These are phyloP conservation scores for Graphiopsis chlorocephala DNA, from an alignment of 2,329 filamentous ascomycete species.

Conservation along the genomic window DNA sequence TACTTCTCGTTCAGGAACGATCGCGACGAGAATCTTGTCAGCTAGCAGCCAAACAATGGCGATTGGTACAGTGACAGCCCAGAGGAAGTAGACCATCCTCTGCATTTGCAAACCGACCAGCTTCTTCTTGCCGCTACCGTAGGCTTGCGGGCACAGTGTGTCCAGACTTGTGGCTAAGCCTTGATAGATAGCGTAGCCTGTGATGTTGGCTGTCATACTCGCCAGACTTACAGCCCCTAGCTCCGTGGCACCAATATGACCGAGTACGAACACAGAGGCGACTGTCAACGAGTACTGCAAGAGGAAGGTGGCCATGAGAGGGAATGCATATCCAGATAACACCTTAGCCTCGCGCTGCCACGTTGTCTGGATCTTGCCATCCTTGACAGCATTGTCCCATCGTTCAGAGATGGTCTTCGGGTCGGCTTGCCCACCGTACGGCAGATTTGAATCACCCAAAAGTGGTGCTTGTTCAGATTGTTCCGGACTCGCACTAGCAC, in stretches of 20 bases:
- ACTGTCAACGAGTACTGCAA: conserved; percentile 47
- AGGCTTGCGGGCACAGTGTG: conserved; percentile 88
- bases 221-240: conserved; percentile 46
- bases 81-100: conserved; percentile 74
- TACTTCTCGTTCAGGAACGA: conserved; percentile 69
- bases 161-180: conserved; percentile 81
- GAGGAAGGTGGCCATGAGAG: conserved; percentile 44
- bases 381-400: conserved; percentile 80
- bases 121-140: conserved; percentile 82
- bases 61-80: conserved; percentile 69
- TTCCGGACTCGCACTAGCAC: not conserved
- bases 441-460: conserved; percentile 28
- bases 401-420: conserved; percentile 62
- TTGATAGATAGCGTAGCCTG: conserved; percentile 46
- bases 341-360: conserved; percentile 89
- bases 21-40: conserved; percentile 57
- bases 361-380: conserved; percentile 79
- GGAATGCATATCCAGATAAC: conserved; percentile 49
- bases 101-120: conserved; percentile 81
- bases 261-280: conserved; percentile 45
- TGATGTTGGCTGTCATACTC: conserved; percentile 47
- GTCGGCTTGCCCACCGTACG: conserved; percentile 48
- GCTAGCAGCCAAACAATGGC: conserved; percentile 67
- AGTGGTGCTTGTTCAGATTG: conserved; percentile 23
- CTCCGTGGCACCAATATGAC: conserved; percentile 46